These are phyloP conservation scores for Fusarium nodosum DNA, from an alignment of 2,329 filamentous ascomycete genomes.

Conservation along the genomic window DNA sequence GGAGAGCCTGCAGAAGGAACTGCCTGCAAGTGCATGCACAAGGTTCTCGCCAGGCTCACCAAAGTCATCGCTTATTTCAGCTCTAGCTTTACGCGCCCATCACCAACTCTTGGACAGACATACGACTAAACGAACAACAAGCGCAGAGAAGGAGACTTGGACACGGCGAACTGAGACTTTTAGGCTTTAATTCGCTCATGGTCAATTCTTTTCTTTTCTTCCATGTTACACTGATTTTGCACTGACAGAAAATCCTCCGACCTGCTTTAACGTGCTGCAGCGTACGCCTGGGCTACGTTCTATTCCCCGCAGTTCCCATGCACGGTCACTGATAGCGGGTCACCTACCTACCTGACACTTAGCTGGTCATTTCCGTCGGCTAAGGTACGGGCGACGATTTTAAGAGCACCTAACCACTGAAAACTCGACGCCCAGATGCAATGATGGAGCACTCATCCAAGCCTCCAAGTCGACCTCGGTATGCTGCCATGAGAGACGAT, in stretches of 20 bases:
- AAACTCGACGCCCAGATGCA: constrained; percentile 55
- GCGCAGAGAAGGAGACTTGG: constrained; percentile 3
- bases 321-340: constrained; percentile 44
- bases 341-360: constrained; percentile 14
- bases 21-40: constrained; percentile 49
- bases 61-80: constrained; percentile 23
- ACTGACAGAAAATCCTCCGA: constrained; percentile 16
- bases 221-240: constrained; percentile 17
- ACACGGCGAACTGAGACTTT: background rate
- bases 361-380: constrained; percentile 51
- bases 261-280: constrained; percentile 22
- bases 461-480: constrained; percentile 54
- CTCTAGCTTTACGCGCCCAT: constrained; percentile 16
- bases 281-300: background rate
- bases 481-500: constrained; percentile 60
- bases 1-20: constrained; percentile 22
- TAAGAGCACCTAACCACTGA: constrained; percentile 53
- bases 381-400: constrained; percentile 55
- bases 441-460: constrained; percentile 51
- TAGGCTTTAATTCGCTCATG: constrained; percentile 1
- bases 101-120: constrained; percentile 9
- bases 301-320: constrained; percentile 39
- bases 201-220: background rate
- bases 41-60: constrained; percentile 25
- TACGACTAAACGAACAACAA: constrained; percentile 10